These are phyloP conservation scores for Backusella tarrabulga DNA, from an alignment of 192 early-diverging fungal genomes.

Conservation along the genomic window DNA sequence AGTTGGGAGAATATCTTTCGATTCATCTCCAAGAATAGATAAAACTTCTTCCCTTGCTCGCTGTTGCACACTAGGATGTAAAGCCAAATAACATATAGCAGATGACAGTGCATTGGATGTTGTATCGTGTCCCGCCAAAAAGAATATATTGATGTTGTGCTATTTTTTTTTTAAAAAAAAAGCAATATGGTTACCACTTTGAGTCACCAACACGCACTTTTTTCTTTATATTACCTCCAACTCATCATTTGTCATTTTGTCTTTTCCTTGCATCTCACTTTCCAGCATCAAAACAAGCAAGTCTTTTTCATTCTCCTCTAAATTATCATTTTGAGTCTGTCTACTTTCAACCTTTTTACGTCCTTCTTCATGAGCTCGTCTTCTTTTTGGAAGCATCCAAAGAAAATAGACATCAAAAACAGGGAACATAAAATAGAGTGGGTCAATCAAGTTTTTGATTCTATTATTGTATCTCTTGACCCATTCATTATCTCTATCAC, in stretches of 20 bases:
- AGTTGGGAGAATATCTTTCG: conserved; percentile 14
- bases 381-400: conserved; percentile 14
- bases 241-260: conserved; percentile 16
- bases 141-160: neutral
- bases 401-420: neutral
- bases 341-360: neutral
- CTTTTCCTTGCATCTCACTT: conserved; percentile 4
- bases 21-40: conserved; percentile 20
- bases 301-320: conserved; percentile 34
- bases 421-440: conserved; percentile 12
- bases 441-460: neutral
- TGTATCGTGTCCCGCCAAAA: conserved; percentile 25
- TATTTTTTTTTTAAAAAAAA: too few species aligned
- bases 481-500: conserved; percentile 14
- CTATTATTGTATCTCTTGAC: conserved; percentile 13
- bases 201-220: too few species aligned
- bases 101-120: conserved; percentile 30
- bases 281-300: conserved; percentile 33
- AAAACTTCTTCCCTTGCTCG: conserved; percentile 27
- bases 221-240: neutral
- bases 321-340: conserved; percentile 9
- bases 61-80: conserved; percentile 10
- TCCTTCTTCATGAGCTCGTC: neutral
- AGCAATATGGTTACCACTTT: neutral
- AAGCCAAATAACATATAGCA: conserved; percentile 20